A percentile compares a stretch with the other conserved stretches of the same genome.
These are phyloP conservation scores for Ophiognomonia clavigignenti-juglandacearum DNA, from an alignment of 2,329 filamentous ascomycete genomes.

Conservation along the genomic window DNA sequence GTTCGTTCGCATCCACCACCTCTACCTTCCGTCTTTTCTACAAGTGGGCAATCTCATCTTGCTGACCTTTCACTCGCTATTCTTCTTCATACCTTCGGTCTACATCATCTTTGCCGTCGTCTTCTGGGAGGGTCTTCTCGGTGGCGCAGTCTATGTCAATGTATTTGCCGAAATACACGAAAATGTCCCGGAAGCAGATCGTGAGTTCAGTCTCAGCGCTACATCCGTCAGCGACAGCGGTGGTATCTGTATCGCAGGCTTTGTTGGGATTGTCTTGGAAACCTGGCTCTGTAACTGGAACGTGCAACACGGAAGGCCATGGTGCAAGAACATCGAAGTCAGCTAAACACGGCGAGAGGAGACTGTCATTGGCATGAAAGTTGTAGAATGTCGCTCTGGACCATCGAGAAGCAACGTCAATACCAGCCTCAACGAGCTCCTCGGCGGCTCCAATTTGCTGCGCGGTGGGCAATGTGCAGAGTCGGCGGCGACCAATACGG, in stretches of 20 bases:
- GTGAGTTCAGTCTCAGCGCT: slow-evolving; percentile 87
- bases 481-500: slow-evolving; percentile 9
- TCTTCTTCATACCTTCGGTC: slow-evolving; percentile 77
- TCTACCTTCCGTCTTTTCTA: slow-evolving; percentile 78
- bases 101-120: slow-evolving; percentile 81
- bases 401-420: background rate
- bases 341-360: slow-evolving; percentile 20
- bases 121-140: slow-evolving; percentile 92
- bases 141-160: slow-evolving; percentile 90
- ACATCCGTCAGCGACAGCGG: slow-evolving; percentile 89
- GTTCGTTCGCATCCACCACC: slow-evolving; percentile 72
- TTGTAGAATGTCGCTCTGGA: background rate
- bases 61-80: slow-evolving; percentile 71
- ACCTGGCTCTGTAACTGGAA: slow-evolving; percentile 80
- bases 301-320: slow-evolving; percentile 71
- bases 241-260: slow-evolving; percentile 83
- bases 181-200: slow-evolving; percentile 66
- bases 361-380: background rate
- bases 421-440: slow-evolving; percentile 6
- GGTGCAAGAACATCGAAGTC: slow-evolving; percentile 55
- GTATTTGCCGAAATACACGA: slow-evolving; percentile 95
- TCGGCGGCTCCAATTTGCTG: slow-evolving; percentile 11
- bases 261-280: slow-evolving; percentile 79
- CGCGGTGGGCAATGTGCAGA: slow-evolving; percentile 13
- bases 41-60: slow-evolving; percentile 74